These are phyloP conservation scores for Kuraishia molischiana DNA, from an alignment of 805 yeast genomes.

Conservation along the genomic window DNA sequence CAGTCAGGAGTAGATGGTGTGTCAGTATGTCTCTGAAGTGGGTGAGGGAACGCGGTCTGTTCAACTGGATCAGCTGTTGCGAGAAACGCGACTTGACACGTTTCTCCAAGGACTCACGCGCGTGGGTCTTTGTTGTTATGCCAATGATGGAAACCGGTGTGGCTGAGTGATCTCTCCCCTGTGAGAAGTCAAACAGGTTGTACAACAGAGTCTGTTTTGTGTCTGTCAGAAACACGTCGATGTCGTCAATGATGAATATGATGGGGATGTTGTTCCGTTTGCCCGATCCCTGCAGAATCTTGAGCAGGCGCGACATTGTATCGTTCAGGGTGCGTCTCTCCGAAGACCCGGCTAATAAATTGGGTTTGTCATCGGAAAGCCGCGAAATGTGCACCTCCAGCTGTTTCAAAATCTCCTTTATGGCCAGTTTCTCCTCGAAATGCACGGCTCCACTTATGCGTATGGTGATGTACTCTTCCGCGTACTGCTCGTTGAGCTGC, in stretches of 20 bases:
- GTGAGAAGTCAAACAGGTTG: constrained; percentile 82
- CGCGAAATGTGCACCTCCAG: constrained; percentile 34
- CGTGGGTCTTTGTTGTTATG: constrained; percentile 60
- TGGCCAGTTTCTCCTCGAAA: constrained; percentile 66
- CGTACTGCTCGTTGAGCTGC: constrained; percentile 28
- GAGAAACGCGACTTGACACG: constrained; percentile 86
- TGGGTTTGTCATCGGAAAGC: constrained; percentile 5
- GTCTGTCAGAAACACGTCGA: constrained; percentile 66
- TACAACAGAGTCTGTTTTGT: constrained; percentile 78
- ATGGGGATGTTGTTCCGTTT: constrained; percentile 37
- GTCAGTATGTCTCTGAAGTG: constrained; percentile 41
- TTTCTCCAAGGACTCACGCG: constrained; percentile 79
- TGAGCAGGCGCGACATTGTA: constrained; percentile 50
- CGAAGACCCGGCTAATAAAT: constrained; percentile 13
- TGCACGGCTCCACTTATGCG: constrained; percentile 64
- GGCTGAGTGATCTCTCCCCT: constrained; percentile 33
- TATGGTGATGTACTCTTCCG: constrained; percentile 50
- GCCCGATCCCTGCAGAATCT: constrained; percentile 30
- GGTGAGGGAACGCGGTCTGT: constrained; percentile 36
- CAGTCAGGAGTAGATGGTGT: constrained; percentile 24
- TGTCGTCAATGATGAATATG: constrained; percentile 74
- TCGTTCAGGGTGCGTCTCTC: constrained; percentile 46
- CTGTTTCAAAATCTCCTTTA: constrained; percentile 80
- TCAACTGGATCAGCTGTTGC: constrained; percentile 59
- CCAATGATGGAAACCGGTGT: constrained; percentile 80